Evolutionary conservation across 306 rosid genomes (phyloP), one percentile per base, ranked within the genome.

Genomic region (Prunus davidiana): DNA sequence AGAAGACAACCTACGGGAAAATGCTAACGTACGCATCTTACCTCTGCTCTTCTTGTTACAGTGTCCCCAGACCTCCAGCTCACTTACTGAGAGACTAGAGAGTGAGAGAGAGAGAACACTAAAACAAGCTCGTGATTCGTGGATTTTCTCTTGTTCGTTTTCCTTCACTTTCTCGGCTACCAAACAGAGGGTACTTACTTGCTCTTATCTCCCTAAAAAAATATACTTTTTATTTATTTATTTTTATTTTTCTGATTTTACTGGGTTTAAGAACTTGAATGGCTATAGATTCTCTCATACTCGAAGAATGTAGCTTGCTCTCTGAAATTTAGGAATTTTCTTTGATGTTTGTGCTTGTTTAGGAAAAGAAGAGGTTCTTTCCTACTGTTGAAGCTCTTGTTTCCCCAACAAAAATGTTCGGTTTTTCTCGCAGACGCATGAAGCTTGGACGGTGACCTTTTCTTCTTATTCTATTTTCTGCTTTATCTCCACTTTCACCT

Each of bases 391-490:
- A 49, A 70, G 24, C 32, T 72, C 54, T 54, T 52, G 57, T 67
- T 60, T 63, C 54, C 43, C 43, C 43, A 38, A 68, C 54, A 13
- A 86, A 81, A 71, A 93, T 94, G 98, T 90, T 94, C 76, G 87
- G 94, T 5, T 90, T 94, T 83, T 87, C 96, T 83, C 97, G 98
- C 67, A 85, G 96, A 76, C 97, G 97, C 58, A 78, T 78, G 86
- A 94, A 94, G 85, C 89, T 82, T 74, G 93, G 89, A 76, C 87
- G 97, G 97, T 91, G 77, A 74, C 82, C 8, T 57, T 76, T 72
- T 64, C 12, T 67, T 12, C 16, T n/a, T 49, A 10, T 41, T 58
- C 4, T n/a, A 13, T 6, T 27, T 2, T 64, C 43, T 51, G 18
- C 69, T 71, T 28, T 55, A 51, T 7, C 34, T 72, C 38, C 22